Base-by-base conservation (phyloP, 768 basidiomycete genomes). In the Pisolithus orientalis region DNA sequence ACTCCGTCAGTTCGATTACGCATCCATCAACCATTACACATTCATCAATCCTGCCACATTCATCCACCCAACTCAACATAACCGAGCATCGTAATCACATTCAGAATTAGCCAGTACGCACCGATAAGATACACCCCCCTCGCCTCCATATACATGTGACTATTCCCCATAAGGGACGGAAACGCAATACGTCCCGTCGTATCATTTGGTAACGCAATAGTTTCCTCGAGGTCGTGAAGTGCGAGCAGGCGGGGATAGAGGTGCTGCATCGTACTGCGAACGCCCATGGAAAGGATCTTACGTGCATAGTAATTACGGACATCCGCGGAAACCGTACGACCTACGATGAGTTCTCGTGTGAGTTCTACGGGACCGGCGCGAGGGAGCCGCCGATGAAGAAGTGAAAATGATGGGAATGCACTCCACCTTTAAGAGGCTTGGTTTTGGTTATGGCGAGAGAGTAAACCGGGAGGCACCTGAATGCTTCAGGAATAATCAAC, bases 381-480 rank as follows among this genome's bases (percentile, higher is more conserved):
- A 42, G 9, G 40, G 21, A 21, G 40, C 40, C 2, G 37, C 55
- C 28, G 58, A 53, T 50, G 32, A 31, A 8, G 40, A 38, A 38
- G 39, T 31, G 50, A 28, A 53, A 17, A 5, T 21, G n/a, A 38
- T 29, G 49, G 47, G 50, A 51, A 51, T 58, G 53, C 62, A 83
- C 95, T 91, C 84, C 62, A 84, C 95, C 92, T 84, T 96, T 95
- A n/a, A 99, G 70, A 17, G 93, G 85, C 66, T 96, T 95, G 49
- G 80, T 80, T 72, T 99, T 99, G 44, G 87, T 75, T 32, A 97
- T 79, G 10, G 84, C 84, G 3, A 97, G 74, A 3, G 80, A 80
- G 64, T 85, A 94, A 16, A 92, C 75, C 0, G 94, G 91, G 40
- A 98, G 77, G 1, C 86, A 78, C 62, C 87, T 85, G 75, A 93